phyloP scores from a whole-genome alignment of 495 filamentous ascomycete species.

The Collariella sp. region DNA sequence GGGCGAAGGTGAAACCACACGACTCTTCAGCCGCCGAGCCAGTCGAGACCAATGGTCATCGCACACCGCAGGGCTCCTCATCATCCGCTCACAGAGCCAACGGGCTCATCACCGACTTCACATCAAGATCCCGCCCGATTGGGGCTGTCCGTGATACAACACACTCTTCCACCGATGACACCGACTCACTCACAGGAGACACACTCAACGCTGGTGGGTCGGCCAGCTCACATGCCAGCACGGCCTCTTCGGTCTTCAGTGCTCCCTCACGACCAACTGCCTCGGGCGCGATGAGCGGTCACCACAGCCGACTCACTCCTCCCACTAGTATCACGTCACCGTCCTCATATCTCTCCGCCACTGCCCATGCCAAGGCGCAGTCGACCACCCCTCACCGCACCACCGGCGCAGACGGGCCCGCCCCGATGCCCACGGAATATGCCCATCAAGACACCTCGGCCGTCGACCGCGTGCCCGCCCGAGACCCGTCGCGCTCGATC shows the following conservation, averaged over 20 bases:
- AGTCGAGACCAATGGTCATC: conserved; percentile 19
- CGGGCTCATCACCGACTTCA: conserved; percentile 9
- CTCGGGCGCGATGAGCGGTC: conserved; percentile 40
- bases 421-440: conserved; percentile 18
- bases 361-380: conserved; percentile 29
- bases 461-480: conserved; percentile 48
- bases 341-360: conserved; percentile 43
- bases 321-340: conserved; percentile 71
- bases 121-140: conserved; percentile 23
- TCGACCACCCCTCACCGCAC: conserved; percentile 26
- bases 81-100: conserved; percentile 12
- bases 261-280: conserved; percentile 38
- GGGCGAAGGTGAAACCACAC: conserved; percentile 27
- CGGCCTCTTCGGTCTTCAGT: conserved; percentile 58
- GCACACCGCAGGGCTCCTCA: conserved; percentile 11
- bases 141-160: conserved; percentile 30
- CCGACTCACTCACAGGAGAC: conserved; percentile 50
- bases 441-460: conserved; percentile 39
- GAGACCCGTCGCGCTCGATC: conserved; percentile 50
- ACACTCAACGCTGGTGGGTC: conserved; percentile 56
- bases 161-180: conserved; percentile 44
- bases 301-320: conserved; percentile 57
- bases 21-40: conserved; percentile 24
- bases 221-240: conserved; percentile 56
- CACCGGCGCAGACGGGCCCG: conserved; percentile 20